Conservation (phyloP, 139 green algal genomes). For the Chlorella sp. region DNA sequence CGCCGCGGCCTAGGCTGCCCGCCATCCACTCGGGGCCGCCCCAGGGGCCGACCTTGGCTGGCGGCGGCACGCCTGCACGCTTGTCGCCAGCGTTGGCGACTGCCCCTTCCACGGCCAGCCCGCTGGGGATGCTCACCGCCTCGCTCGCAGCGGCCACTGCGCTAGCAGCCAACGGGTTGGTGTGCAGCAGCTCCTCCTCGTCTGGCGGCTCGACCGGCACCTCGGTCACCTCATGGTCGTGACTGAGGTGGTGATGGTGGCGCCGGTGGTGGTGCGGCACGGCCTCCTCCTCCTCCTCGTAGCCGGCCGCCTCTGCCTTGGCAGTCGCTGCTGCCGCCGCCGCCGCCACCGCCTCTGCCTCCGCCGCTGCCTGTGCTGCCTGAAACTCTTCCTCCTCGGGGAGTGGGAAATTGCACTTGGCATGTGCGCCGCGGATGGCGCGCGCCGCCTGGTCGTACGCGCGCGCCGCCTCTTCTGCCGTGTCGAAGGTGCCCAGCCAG, state of each 20-base stretch:
- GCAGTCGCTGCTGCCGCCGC: background rate
- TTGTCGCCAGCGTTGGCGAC: background rate
- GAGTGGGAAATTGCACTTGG: slow-evolving; percentile 90
- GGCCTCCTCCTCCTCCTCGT: background rate
- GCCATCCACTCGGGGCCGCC: slow-evolving; percentile 9
- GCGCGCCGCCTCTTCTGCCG: slow-evolving; percentile 89
- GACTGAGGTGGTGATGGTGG: no score
- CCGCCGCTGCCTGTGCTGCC: background rate
- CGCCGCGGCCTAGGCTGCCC: slow-evolving; percentile 7
- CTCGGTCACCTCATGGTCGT: no score
- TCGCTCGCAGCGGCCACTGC: background rate
- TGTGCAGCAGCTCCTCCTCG: background rate
- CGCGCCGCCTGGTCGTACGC: slow-evolving; percentile 94
- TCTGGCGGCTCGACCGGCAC: no score
- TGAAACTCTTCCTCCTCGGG: slow-evolving; percentile 40
- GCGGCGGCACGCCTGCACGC: background rate
- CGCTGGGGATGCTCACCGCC: background rate
- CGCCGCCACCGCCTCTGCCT: background rate
- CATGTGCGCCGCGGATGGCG: slow-evolving; percentile 80
- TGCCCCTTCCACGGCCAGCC: no score
- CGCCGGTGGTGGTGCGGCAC: background rate
- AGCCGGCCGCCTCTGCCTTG: background rate
- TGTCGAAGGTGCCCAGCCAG: slow-evolving; percentile 98
- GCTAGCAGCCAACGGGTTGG: background rate
- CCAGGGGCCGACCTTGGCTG: no score